Evolutionary conservation across 192 early-diverging fungal species (phyloP), one percentile per base, ranked within the genome.

Genomic region (Rhizoclosmatium globosum): DNA sequence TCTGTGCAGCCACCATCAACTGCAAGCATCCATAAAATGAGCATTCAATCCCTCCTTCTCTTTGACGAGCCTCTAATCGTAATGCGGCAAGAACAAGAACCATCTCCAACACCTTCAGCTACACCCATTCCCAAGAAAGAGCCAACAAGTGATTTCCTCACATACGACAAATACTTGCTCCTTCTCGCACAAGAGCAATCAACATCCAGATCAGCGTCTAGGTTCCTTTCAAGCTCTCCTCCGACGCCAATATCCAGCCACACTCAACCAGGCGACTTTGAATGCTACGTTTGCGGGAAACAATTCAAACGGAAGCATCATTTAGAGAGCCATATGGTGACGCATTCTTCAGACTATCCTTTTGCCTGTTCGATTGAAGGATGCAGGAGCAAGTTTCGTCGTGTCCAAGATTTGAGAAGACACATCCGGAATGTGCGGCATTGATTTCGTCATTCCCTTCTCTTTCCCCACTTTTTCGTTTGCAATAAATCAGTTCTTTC

Each of bases 341-440:
- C 67, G 45, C 67, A 68, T 46, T 46, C 42, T 13, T 46, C 67
- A 11, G 39, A 68, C 17, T 68, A 68, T 47, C 11, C 13, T 3
- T 68, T 45, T 68, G 67, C 47, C 17, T 68, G 67, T 45, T 46
- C 46, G 17, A 11, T 68, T 11, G 17, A 11, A 19, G 45, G 45
- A 19, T 68, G 67, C 43, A 68, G 15, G 45, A 46, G 43, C 39
- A 68, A 68, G 67, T 68, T 68, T 31, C 11, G 67, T 13, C 38
- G 67, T 13, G 47, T 46, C 45, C 67, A 68, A 31, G 67, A 68
- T 46, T 45, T 68, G 67, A 17, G 42, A 17, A 15, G 67, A 31
- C 67, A 68, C 31, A 17, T 15, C 43, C 67, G 67, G 17, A 56
- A 56, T 56, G 53, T 56, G 9, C 53, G 53, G 11, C 53, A 56